phyloP scores from a whole-genome alignment of 2,329 filamentous ascomycete genomes.

The Emergomyces orientalis region DNA sequence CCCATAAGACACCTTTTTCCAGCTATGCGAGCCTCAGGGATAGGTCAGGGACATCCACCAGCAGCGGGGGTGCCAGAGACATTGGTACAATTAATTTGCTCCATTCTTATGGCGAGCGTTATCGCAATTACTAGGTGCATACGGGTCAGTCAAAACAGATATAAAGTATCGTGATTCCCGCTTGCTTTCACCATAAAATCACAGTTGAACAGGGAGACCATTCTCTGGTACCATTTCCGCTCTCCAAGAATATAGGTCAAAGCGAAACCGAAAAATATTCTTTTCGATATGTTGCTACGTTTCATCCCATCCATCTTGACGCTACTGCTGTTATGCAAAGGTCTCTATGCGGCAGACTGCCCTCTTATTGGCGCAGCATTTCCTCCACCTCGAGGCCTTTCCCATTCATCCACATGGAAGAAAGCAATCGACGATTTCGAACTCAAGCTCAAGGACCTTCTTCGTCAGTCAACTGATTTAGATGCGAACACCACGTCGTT shows the following conservation, averaged over 20 bases:
- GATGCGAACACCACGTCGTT: constrained; percentile 11
- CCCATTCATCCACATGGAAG: constrained; percentile 1
- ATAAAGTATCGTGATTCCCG: background rate
- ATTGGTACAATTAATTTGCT: background rate
- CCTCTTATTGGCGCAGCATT: constrained; percentile 3
- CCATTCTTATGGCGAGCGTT: background rate
- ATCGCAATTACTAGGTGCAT: background rate
- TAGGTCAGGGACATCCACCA: background rate
- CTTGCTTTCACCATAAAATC: background rate
- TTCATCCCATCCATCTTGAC: background rate
- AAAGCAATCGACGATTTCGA: constrained; percentile 1
- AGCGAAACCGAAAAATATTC: background rate
- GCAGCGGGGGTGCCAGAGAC: background rate
- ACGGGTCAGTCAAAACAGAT: background rate
- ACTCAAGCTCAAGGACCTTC: background rate
- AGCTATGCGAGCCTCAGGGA: background rate
- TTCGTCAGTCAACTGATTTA: background rate
- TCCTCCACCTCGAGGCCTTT: constrained; percentile 1
- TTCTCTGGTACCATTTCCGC: background rate
- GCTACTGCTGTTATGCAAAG: background rate
- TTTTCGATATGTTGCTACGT: background rate
- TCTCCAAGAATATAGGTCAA: background rate
- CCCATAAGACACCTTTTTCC: background rate
- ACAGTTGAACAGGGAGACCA: background rate
- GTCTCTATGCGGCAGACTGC: background rate